These are phyloP conservation scores for Epichloe gansuensis DNA, from an alignment of 2,329 filamentous ascomycete genomes.

Conservation along the genomic window DNA sequence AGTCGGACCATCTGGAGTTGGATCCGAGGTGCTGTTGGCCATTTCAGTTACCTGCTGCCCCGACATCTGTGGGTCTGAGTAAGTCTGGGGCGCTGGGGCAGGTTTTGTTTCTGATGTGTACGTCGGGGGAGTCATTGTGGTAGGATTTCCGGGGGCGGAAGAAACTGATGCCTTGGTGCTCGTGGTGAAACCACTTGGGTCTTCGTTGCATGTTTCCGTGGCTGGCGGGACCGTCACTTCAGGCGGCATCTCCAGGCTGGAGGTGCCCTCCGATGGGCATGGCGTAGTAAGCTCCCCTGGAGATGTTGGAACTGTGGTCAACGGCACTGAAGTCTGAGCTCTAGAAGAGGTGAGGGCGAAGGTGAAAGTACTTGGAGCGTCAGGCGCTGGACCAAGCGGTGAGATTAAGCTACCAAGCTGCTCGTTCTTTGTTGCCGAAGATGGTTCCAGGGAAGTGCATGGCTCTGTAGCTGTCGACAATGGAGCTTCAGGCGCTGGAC, in stretches of 20 bases:
- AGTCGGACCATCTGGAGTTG: constrained; percentile 5
- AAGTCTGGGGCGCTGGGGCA: constrained; percentile 1
- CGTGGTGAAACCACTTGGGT: neutral
- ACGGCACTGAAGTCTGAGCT: neutral
- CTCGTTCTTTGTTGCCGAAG: neutral
- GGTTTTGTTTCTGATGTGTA: constrained; percentile 2
- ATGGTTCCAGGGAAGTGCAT: neutral
- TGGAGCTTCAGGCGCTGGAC: constrained; percentile 8
- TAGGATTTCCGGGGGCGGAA: neutral
- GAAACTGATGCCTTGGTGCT: neutral
- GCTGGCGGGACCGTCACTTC: neutral
- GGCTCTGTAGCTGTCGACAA: constrained; percentile 3
- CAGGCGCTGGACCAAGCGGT: constrained; percentile 8
- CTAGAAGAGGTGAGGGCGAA: neutral
- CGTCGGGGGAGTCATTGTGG: neutral
- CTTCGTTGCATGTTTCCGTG: constrained; percentile 3
- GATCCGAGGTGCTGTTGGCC: constrained; percentile 6
- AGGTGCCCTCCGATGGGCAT: constrained; percentile 1
- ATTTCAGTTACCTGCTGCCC: constrained; percentile 4
- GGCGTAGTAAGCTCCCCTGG: neutral
- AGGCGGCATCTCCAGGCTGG: neutral
- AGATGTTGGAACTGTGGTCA: neutral
- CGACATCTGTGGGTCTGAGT: constrained; percentile 1
- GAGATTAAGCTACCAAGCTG: constrained; percentile 3
- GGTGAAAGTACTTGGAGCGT: constrained; percentile 5